These are phyloP conservation scores for Emergomyces orientalis DNA, from an alignment of 2,329 filamentous ascomycete genomes.

Conservation along the genomic window DNA sequence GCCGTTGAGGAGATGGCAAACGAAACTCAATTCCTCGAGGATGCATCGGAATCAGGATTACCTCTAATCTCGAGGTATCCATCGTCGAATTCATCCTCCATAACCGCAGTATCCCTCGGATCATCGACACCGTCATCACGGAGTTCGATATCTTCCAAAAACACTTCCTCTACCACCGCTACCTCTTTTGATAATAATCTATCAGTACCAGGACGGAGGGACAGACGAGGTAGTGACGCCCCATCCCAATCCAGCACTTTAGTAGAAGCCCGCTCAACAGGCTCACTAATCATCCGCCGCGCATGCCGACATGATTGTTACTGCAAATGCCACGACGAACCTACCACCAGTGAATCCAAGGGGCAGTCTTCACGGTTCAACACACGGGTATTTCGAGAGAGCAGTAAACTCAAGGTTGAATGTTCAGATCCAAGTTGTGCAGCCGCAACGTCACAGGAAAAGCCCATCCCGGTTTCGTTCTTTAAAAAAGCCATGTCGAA, in stretches of 20 bases:
- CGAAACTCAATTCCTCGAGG: background rate
- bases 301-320: constrained; percentile 15
- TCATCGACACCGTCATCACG: constrained; percentile 1
- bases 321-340: constrained; percentile 13
- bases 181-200: background rate
- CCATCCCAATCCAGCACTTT: background rate
- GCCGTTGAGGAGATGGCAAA: constrained; percentile 10
- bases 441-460: constrained; percentile 4
- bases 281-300: constrained; percentile 11
- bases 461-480: constrained; percentile 3
- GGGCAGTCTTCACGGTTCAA: constrained; percentile 2
- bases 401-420: background rate
- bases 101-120: background rate
- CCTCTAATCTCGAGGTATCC: background rate
- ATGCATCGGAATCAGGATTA: background rate
- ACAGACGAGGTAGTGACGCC: background rate
- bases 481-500: constrained; percentile 14
- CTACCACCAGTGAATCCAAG: background rate
- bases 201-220: background rate
- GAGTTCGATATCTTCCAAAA: constrained; percentile 3
- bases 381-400: constrained; percentile 5
- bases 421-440: constrained; percentile 13
- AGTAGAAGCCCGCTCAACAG: background rate
- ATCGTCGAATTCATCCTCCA: background rate
- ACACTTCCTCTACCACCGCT: background rate